Conservation (phyloP, 1,139 yeast genomes). For the Zhuliangozyma parablackwelliae region DNA sequence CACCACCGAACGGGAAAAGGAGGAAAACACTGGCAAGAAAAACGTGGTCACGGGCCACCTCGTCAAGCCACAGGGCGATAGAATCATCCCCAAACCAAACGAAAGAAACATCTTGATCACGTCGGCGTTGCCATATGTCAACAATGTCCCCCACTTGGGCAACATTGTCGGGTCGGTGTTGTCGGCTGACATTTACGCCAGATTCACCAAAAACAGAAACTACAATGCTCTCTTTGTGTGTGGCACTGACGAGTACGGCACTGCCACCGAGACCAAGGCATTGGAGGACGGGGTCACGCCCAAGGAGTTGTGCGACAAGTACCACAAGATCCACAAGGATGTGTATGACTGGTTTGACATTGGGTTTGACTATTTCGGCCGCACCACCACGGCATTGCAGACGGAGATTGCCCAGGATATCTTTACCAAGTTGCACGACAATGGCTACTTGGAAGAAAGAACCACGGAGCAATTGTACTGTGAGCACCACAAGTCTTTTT, state of each 20-base stretch:
- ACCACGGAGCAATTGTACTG: slow-evolving; percentile 88
- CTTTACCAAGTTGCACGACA: slow-evolving; percentile 66
- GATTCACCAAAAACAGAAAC: slow-evolving; percentile 86
- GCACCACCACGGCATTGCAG: slow-evolving; percentile 89
- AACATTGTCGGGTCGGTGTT: slow-evolving; percentile 93
- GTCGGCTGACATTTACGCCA: slow-evolving; percentile 89
- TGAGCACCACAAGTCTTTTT: slow-evolving; percentile 80
- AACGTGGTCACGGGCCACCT: slow-evolving; percentile 41
- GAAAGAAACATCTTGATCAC: slow-evolving; percentile 84
- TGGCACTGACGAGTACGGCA: slow-evolving; percentile 99
- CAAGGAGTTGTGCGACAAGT: slow-evolving; percentile 82
- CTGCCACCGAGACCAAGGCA: slow-evolving; percentile 98
- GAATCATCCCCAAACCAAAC: slow-evolving; percentile 54
- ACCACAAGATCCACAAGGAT: slow-evolving; percentile 77
- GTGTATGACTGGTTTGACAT: slow-evolving; percentile 97
- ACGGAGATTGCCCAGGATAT: slow-evolving; percentile 95
- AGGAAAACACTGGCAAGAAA: slow-evolving; percentile 54
- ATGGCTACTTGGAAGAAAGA: slow-evolving; percentile 80
- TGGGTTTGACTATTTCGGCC: slow-evolving; percentile 90
- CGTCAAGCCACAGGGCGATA: slow-evolving; percentile 30
- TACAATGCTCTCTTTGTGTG: slow-evolving; percentile 82
- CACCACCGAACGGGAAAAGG: slow-evolving; percentile 42
- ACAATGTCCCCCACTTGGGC: slow-evolving; percentile 97
- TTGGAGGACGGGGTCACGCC: slow-evolving; percentile 90
- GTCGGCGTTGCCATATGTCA: slow-evolving; percentile 95